Percentiles rank a stretch among this genome's conserved stretches.
These are phyloP conservation scores for Colletotrichum gloeosporioides DNA, from an alignment of 2,329 filamentous ascomycete species.

Conservation along the genomic window DNA sequence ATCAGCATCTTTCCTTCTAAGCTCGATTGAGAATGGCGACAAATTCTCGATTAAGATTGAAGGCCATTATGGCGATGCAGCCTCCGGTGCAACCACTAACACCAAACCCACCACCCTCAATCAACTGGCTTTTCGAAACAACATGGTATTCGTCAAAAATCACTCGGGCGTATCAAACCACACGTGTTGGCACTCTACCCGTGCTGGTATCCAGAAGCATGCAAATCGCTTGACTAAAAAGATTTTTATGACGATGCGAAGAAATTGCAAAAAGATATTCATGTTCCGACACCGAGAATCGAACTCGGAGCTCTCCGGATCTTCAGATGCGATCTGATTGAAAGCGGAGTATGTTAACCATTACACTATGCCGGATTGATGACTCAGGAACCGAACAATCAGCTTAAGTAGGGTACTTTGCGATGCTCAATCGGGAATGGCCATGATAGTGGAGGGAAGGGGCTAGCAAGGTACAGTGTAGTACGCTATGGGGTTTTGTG, in stretches of 20 bases:
- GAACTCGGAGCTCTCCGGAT: background rate
- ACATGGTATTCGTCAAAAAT: background rate
- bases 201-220: background rate
- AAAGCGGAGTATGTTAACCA: conserved; percentile 3
- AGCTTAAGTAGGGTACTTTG: background rate
- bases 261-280: background rate
- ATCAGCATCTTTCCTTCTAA: background rate
- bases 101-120: background rate
- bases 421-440: background rate
- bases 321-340: background rate
- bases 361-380: background rate
- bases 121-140: background rate
- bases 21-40: too few species aligned
- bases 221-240: background rate
- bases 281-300: background rate
- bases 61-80: background rate
- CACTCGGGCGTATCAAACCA: background rate
- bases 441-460: background rate
- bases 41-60: background rate
- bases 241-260: background rate
- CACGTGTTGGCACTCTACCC: background rate
- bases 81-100: background rate
- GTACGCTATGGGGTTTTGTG: background rate
- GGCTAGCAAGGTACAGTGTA: background rate
- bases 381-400: background rate